A percentile compares a stretch with the other conserved stretches of the same genome.
phyloP scores from a whole-genome alignment of 2,329 filamentous ascomycete species.

The Alternaria infectoria region DNA sequence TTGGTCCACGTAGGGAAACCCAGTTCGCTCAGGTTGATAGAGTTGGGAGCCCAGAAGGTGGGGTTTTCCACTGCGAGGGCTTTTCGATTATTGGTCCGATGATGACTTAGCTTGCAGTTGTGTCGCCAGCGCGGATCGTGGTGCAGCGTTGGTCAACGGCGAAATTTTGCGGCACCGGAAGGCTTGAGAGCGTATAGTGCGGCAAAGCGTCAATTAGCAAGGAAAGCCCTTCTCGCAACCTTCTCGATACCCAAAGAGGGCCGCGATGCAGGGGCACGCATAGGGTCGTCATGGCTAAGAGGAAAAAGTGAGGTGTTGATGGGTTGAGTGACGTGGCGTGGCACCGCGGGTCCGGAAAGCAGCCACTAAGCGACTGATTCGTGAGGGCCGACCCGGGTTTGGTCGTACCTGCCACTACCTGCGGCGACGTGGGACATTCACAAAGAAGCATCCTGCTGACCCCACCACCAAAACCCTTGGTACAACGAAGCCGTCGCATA shows the following conservation, averaged over 20 bases:
- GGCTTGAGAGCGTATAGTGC: slow-evolving; percentile 28
- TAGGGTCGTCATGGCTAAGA: slow-evolving; percentile 26
- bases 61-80: slow-evolving; percentile 25
- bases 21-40: slow-evolving; percentile 37
- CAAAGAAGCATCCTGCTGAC: slow-evolving; percentile 20
- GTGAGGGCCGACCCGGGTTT: slow-evolving; percentile 30
- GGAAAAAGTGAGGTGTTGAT: slow-evolving; percentile 27
- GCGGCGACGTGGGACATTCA: slow-evolving; percentile 33
- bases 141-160: slow-evolving; percentile 34
- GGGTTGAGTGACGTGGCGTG: slow-evolving; percentile 39
- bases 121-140: slow-evolving; percentile 29
- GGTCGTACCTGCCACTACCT: slow-evolving; percentile 21
- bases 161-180: slow-evolving; percentile 18
- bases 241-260: slow-evolving; percentile 28
- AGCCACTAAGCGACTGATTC: slow-evolving; percentile 17
- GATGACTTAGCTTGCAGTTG: slow-evolving; percentile 34
- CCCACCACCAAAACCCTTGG: slow-evolving; percentile 14
- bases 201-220: slow-evolving; percentile 23
- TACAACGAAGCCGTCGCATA: slow-evolving; percentile 21
- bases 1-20: slow-evolving; percentile 47
- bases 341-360: slow-evolving; percentile 18
- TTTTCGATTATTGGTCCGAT: slow-evolving; percentile 36
- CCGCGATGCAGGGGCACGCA: slow-evolving; percentile 37
- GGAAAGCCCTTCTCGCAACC: slow-evolving; percentile 24
- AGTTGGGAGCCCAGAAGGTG: slow-evolving; percentile 35